A percentile compares a stretch with the other conserved stretches of the same genome.
Conservation (phyloP, 768 basidiomycete species). For the Clitopilus passeckerianus region DNA sequence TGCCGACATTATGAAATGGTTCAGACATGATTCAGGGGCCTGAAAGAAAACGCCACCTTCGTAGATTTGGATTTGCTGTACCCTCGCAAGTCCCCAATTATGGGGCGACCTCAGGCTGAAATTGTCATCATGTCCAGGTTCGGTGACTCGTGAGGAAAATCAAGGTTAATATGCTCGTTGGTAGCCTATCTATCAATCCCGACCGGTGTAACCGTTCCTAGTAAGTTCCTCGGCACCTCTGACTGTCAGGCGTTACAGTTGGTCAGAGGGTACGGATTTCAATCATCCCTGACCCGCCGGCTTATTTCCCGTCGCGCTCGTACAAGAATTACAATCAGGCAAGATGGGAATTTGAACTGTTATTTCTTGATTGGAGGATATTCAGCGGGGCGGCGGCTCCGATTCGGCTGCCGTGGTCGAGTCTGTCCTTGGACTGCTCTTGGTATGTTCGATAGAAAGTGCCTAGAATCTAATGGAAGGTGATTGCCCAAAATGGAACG, state of each 20-base stretch:
- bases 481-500: background rate
- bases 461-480: background rate
- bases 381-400: background rate
- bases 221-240: slow-evolving; percentile 35
- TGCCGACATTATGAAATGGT: slow-evolving; percentile 18
- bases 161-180: slow-evolving; percentile 10
- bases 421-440: slow-evolving; percentile 43
- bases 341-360: too few species aligned
- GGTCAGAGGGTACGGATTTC: background rate
- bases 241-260: too few species aligned
- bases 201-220: slow-evolving; percentile 57
- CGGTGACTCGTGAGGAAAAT: background rate
- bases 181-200: slow-evolving; percentile 64
- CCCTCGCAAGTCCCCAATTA: too few species aligned
- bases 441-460: background rate
- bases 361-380: background rate
- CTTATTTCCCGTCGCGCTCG: slow-evolving; percentile 40
- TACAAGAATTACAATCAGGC: too few species aligned
- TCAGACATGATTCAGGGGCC: slow-evolving; percentile 3
- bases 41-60: background rate
- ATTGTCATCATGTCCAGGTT: background rate
- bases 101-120: background rate
- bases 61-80: too few species aligned
- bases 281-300: slow-evolving; percentile 43
- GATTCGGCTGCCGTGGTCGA: slow-evolving; percentile 34